These are phyloP conservation scores for Theobroma grandiflorum DNA, from an alignment of 441 rosid genomes.

Conservation along the genomic window DNA sequence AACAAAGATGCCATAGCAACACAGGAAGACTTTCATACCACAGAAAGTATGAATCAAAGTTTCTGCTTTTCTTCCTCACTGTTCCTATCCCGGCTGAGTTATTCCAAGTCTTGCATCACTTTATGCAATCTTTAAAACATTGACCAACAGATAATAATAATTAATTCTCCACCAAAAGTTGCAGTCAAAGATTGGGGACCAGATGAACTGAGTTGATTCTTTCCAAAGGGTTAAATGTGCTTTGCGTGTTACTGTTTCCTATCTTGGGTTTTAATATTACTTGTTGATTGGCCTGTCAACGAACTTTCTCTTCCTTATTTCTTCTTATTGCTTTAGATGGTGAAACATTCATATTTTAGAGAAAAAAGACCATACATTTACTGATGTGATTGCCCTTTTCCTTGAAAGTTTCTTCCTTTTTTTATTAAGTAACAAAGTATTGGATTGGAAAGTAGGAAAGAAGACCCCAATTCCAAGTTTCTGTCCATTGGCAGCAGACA, in stretches of 20 bases:
- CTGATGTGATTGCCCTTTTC: background rate
- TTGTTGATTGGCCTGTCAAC: background rate
- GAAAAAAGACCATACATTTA: background rate
- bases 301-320: background rate
- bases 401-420: background rate
- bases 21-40: background rate
- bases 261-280: background rate
- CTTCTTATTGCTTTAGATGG: background rate
- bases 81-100: background rate
- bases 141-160: background rate
- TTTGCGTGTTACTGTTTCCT: background rate
- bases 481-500: constrained; percentile 19
- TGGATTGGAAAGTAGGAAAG: background rate
- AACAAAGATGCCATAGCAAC: background rate
- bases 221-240: background rate
- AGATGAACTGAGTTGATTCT: background rate
- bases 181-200: background rate
- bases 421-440: background rate
- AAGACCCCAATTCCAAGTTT: background rate
- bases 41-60: background rate
- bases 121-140: background rate
- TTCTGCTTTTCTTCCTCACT: background rate
- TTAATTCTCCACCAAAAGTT: background rate
- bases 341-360: background rate
- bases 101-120: background rate